Conservation (phyloP, 768 basidiomycete species). For the Dacryopinax primogenitus region DNA sequence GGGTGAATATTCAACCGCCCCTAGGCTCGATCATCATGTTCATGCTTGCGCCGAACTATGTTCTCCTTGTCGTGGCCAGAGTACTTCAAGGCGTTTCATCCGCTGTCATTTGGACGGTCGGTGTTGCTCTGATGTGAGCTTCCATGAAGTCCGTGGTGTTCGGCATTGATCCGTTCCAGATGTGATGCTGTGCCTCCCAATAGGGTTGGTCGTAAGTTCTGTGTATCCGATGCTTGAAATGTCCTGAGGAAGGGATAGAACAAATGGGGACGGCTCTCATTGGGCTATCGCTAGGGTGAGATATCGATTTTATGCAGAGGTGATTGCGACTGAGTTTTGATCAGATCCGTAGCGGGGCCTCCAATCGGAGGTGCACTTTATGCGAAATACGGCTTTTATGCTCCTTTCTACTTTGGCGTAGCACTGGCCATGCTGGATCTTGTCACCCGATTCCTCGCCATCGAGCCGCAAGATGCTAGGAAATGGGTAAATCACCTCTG, state of each 20-base stretch:
- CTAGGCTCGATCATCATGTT: slow-evolving; percentile 9
- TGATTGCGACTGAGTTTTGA: background rate
- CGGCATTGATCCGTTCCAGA: background rate
- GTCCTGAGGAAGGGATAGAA: slow-evolving; percentile 24
- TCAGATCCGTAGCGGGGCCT: slow-evolving; percentile 42
- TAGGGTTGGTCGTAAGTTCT: background rate
- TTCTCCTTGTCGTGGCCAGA: background rate
- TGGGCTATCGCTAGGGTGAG: slow-evolving; percentile 43
- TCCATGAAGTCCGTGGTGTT: background rate
- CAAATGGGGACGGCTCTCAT: slow-evolving; percentile 51
- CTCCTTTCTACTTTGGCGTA: slow-evolving; percentile 45
- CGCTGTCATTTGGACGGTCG: slow-evolving; percentile 8
- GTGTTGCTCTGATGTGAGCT: slow-evolving; percentile 7
- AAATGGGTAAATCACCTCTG: slow-evolving; percentile 24
- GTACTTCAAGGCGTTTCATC: slow-evolving; percentile 8
- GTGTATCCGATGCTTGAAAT: background rate
- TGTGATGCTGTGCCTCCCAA: background rate
- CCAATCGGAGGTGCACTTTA: slow-evolving; percentile 47
- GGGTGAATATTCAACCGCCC: background rate
- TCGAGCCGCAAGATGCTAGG: slow-evolving; percentile 43
- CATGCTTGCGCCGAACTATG: slow-evolving; percentile 13
- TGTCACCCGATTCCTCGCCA: slow-evolving; percentile 40
- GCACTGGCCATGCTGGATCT: slow-evolving; percentile 39
- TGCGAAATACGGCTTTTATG: slow-evolving; percentile 43
- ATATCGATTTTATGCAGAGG: background rate